These are phyloP conservation scores for Termitomyces sp. DNA, from an alignment of 768 basidiomycete species.

Conservation along the genomic window DNA sequence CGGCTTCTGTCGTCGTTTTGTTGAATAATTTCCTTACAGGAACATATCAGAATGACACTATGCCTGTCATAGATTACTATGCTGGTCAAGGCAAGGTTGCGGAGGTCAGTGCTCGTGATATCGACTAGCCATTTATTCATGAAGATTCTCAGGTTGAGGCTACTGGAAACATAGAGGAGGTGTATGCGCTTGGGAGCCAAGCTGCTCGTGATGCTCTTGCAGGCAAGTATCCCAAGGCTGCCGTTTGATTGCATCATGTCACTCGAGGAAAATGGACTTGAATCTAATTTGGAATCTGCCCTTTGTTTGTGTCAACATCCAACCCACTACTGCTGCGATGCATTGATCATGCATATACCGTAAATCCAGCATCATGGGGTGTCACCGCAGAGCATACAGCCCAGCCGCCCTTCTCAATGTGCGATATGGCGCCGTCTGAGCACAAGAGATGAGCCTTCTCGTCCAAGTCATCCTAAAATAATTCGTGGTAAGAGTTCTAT, in stretches of 20 bases:
- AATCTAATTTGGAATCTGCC: neutral
- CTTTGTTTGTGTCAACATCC: neutral
- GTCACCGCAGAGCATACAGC: constrained; percentile 44
- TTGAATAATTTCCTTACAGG: constrained; percentile 31
- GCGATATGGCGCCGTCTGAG: constrained; percentile 70
- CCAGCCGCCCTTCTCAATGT: constrained; percentile 57
- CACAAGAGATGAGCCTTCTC: constrained; percentile 69
- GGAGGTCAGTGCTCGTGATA: constrained; percentile 47
- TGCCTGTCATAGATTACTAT: constrained; percentile 93
- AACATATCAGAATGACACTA: constrained; percentile 83
- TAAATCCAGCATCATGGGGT: constrained; percentile 35
- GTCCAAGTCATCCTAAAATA: constrained; percentile 53
- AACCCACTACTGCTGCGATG: neutral
- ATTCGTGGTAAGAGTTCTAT: neutral
- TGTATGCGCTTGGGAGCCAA: constrained; percentile 34
- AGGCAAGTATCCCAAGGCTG: constrained; percentile 17
- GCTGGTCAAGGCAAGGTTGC: constrained; percentile 63
- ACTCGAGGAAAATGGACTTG: constrained; percentile 2
- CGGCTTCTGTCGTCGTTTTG: neutral
- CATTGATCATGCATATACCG: constrained; percentile 39
- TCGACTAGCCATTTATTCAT: neutral
- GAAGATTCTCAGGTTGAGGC: constrained; percentile 55
- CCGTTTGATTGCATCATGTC: neutral
- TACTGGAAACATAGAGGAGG: constrained; percentile 30
- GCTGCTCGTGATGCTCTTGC: constrained; percentile 35